Conservation (phyloP, 179 eudicot genomes). For the Corrigiola litoralis region DNA sequence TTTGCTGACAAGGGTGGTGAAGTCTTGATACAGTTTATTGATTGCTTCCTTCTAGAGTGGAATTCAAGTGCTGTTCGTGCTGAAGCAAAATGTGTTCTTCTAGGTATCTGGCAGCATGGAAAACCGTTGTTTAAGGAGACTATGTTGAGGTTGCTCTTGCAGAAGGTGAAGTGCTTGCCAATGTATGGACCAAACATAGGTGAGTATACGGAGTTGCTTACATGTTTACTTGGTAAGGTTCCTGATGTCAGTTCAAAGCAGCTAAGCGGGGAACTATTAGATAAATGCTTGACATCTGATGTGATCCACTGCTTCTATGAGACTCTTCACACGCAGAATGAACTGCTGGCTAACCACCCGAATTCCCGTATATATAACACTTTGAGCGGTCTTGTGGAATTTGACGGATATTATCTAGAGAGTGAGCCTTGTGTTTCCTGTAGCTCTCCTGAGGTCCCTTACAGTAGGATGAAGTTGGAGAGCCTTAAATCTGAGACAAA, state of each 20-base stretch:
- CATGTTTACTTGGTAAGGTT: slow-evolving; percentile 69
- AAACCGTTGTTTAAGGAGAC: slow-evolving; percentile 76
- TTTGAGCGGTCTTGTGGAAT: slow-evolving; percentile 94
- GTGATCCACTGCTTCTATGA: slow-evolving; percentile 83
- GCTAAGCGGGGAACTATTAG: slow-evolving; percentile 61
- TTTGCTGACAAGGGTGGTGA: slow-evolving; percentile 71
- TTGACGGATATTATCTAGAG: slow-evolving; percentile 99
- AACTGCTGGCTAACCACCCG: slow-evolving; percentile 96
- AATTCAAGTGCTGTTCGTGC: slow-evolving; percentile 88
- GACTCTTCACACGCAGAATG: slow-evolving; percentile 92
- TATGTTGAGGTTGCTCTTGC: slow-evolving; percentile 63
- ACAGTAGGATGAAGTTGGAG: slow-evolving; percentile 96
- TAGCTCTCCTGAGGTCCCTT: slow-evolving; percentile 96
- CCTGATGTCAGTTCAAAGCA: slow-evolving; percentile 74
- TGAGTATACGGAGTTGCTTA: slow-evolving; percentile 79
- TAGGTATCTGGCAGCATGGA: slow-evolving; percentile 94
- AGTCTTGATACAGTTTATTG: slow-evolving; percentile 72
- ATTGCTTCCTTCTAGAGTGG: slow-evolving; percentile 93
- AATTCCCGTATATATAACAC: slow-evolving; percentile 97
- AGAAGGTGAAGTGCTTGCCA: slow-evolving; percentile 75
- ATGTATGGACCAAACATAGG: slow-evolving; percentile 91
- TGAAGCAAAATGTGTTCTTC: slow-evolving; percentile 85
- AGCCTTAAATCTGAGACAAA: slow-evolving; percentile 93
- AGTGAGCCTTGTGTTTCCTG: slow-evolving; percentile 99
- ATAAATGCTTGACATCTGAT: slow-evolving; percentile 81